Percentiles rank a stretch among this genome's conserved stretches.
These are phyloP conservation scores for Claviceps purpurea DNA, from an alignment of 2,329 filamentous ascomycete genomes.

Conservation along the genomic window DNA sequence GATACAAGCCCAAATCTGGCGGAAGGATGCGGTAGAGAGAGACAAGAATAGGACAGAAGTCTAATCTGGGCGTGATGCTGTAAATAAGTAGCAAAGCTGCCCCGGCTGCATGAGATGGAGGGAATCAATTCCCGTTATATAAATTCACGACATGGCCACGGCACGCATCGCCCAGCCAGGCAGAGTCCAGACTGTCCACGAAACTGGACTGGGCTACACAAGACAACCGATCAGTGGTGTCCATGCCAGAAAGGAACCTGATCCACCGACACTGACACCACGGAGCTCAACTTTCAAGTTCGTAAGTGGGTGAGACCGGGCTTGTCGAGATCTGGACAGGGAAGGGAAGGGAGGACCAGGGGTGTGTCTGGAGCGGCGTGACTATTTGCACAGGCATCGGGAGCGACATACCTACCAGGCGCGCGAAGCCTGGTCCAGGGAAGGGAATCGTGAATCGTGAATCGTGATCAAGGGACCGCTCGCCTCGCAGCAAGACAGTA, in stretches of 20 bases:
- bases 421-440: neutral
- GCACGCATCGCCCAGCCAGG: neutral
- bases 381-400: neutral
- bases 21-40: neutral
- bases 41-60: neutral
- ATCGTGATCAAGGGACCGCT: too few species aligned
- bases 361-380: neutral
- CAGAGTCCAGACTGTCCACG: neutral
- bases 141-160: neutral
- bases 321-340: neutral
- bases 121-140: conserved; percentile 1
- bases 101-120: neutral
- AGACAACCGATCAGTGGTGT: too few species aligned
- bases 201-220: too few species aligned
- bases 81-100: neutral
- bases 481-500: too few species aligned
- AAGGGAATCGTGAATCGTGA: neutral
- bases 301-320: neutral
- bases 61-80: conserved; percentile 1
- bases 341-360: neutral
- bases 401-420: neutral
- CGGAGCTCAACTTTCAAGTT: neutral
- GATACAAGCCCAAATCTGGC: neutral
- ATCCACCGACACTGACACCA: neutral
- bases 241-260: neutral